Base-by-base conservation (phyloP, 768 basidiomycete species). In the Boletus vinaceobasis region DNA sequence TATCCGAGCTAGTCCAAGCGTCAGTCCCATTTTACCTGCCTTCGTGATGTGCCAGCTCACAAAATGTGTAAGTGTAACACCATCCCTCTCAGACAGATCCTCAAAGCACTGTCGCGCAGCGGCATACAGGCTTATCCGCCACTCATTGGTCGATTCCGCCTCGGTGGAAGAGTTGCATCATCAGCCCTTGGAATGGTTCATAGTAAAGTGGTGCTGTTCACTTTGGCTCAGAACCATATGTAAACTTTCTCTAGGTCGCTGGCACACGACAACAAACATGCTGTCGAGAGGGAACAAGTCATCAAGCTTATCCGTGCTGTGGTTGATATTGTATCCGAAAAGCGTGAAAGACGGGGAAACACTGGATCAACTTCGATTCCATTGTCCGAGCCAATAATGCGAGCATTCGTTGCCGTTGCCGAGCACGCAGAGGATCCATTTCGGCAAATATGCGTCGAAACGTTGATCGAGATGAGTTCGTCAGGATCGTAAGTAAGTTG, bases 351-450 rank as follows among this genome's bases (percentile, higher is more conserved):
- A 40, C 68, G 75, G 27, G 72, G 73, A 21, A 72, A 72, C 37
- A 57, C 56, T 9, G 76, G 75, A 10, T 64, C 75, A 10, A 78
- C 79, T 11, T 68, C 68, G 3, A 79, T 88, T 5, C 85, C 85
- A 13, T 68, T 93, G 47, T 86, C 88, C 7, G 85, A 90, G 62
- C 75, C 85, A 29, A 80, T 93, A 48, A 83, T 98, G 74, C 83
- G 97, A 32, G 90, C 92, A 11, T 74, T 98, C n/a, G 84, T 98
- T 38, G 91, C 95, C 9, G 83, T 97, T 13, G 93, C 95, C 0
- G 97, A 99, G 68, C 89, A 93, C 53, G 78, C 82, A 10, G 97
- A 98, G 60, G 97, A 98, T 63, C 86, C 89, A 1, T 90, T 98
- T 65, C 79, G 88, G 53, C 77, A 81, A 1, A 83, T 93, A 46